phyloP scores from a whole-genome alignment of 1,139 yeast species.

The Hyphopichia wangnamkhiaoensis region DNA sequence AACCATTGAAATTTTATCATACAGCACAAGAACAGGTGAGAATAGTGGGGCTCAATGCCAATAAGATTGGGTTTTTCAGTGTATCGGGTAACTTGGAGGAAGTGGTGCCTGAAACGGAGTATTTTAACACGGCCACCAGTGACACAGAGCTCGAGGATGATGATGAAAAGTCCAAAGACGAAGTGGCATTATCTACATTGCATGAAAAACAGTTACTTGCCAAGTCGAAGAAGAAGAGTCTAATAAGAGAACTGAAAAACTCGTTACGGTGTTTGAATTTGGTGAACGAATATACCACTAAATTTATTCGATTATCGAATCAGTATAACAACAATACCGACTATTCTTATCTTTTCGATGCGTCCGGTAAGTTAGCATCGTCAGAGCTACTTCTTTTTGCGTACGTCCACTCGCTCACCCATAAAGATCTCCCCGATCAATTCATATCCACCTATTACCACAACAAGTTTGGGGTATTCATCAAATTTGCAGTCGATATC shows the following conservation, averaged over 20 bases:
- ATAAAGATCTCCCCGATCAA: slow-evolving; percentile 43
- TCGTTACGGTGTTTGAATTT: slow-evolving; percentile 52
- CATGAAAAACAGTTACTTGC: slow-evolving; percentile 51
- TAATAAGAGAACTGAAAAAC: slow-evolving; percentile 50
- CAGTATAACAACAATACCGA: slow-evolving; percentile 13
- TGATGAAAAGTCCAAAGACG: slow-evolving; percentile 24
- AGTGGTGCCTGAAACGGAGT: slow-evolving; percentile 27
- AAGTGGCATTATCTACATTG: slow-evolving; percentile 50
- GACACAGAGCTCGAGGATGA: slow-evolving; percentile 19
- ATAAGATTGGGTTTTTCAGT: slow-evolving; percentile 31
- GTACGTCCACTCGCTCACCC: slow-evolving; percentile 37
- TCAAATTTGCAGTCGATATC: slow-evolving; percentile 6
- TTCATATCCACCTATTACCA: slow-evolving; percentile 37
- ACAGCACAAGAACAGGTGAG: slow-evolving; percentile 50
- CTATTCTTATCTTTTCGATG: slow-evolving; percentile 16
- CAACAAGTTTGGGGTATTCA: slow-evolving; percentile 25
- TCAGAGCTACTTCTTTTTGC: slow-evolving; percentile 34
- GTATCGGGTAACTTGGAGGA: slow-evolving; percentile 16
- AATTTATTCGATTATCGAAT: slow-evolving; percentile 21
- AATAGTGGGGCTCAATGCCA: slow-evolving; percentile 38
- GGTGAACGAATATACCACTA: slow-evolving; percentile 33
- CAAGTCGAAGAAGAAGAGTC: slow-evolving; percentile 41
- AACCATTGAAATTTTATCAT: slow-evolving; percentile 57
- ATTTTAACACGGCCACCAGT: slow-evolving; percentile 21
- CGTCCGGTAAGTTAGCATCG: slow-evolving; percentile 10